A percentile compares a stretch with the other conserved stretches of the same genome.
phyloP scores from a whole-genome alignment of 176 grass and related monocot genomes.

The Tuctoria greenei region DNA sequence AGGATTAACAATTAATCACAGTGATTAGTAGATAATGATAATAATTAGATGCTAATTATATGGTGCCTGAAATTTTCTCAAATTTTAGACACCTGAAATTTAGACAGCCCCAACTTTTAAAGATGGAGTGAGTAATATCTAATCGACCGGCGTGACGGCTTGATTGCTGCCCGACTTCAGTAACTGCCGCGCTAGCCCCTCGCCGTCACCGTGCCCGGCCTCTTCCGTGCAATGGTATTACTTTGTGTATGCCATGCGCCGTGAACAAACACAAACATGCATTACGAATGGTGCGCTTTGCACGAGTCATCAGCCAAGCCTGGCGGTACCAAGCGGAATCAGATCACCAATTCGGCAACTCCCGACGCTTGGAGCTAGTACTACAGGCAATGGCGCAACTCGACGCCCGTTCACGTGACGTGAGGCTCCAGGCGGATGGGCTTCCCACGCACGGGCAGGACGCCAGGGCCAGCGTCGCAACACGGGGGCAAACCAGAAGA shows the following conservation, averaged over 20 bases:
- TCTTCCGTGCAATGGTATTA: no score
- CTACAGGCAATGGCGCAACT: neutral
- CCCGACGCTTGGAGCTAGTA: neutral
- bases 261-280: no score
- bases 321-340: no score
- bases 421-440: neutral
- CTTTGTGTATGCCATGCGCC: no score
- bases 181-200: neutral
- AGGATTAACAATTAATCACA: no score
- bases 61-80: no score
- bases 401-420: neutral
- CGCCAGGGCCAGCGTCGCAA: neutral
- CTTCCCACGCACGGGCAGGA: neutral
- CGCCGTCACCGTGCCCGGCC: neutral
- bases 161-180: conserved; percentile 17
- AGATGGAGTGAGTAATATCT: no score
- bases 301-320: neutral
- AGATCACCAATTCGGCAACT: neutral
- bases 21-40: no score
- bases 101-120: no score
- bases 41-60: no score
- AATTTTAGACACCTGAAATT: no score
- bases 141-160: neutral
- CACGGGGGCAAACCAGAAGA: conserved; percentile 54
- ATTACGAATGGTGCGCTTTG: no score